Evolutionary conservation across 108 stramenopile species (phyloP).

Genomic region (Pseudonitzschia multistriata): DNA sequence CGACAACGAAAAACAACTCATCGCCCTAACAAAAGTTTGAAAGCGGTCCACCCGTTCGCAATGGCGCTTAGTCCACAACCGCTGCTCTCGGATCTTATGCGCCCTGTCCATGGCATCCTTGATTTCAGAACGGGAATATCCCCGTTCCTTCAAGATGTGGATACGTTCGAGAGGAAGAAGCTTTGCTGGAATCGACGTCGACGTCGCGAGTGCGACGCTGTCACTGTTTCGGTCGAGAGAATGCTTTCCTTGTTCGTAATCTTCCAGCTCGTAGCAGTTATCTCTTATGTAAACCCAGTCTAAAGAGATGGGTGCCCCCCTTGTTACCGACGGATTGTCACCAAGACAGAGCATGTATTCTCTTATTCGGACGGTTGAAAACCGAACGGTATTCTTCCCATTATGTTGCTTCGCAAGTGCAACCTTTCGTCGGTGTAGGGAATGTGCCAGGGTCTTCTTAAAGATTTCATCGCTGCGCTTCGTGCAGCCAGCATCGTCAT

Average conservation of each 20-base stretch:
- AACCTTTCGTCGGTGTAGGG: too few species aligned
- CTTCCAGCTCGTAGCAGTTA: not conserved
- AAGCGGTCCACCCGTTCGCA: not conserved
- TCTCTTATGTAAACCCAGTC: conserved; percentile 41
- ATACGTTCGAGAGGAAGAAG: not conserved
- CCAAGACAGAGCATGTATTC: conserved; percentile 38
- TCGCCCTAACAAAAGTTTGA: not conserved
- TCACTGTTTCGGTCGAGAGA: not conserved
- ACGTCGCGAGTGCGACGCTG: not conserved
- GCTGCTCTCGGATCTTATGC: not conserved
- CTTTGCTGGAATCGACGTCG: not conserved
- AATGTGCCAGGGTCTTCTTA: too few species aligned
- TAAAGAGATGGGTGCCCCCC: conserved; percentile 47
- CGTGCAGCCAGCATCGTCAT: too few species aligned
- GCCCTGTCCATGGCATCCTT: not conserved
- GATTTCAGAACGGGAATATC: not conserved
- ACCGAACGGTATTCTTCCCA: conserved; percentile 12
- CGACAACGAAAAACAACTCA: not conserved
- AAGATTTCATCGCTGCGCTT: too few species aligned
- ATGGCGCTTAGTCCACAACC: not conserved
- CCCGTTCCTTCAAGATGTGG: not conserved
- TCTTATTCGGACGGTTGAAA: conserved; percentile 30
- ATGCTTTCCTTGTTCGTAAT: not conserved
- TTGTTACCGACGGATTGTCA: conserved; percentile 42
- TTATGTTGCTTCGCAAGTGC: not conserved